Evolutionary conservation across 2,329 filamentous ascomycete genomes (phyloP).

Genomic region (Septoria linicola): DNA sequence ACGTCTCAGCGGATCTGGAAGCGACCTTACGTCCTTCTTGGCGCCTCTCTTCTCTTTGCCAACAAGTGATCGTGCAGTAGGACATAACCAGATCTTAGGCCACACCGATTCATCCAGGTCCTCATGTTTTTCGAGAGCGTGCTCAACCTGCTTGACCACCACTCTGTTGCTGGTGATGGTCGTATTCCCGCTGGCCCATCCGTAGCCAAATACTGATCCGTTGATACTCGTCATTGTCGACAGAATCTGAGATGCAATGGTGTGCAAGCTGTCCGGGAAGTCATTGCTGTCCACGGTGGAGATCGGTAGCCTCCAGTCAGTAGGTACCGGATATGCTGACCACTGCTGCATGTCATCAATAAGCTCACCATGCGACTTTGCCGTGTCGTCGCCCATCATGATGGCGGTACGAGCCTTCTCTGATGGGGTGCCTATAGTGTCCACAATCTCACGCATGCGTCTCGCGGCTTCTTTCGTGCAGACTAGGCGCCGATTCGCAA

Average conservation of each 20-base stretch:
- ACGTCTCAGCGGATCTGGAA: conserved; percentile 34
- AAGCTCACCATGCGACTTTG: conserved; percentile 34
- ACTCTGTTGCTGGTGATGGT: conserved; percentile 71
- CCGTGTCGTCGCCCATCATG: conserved; percentile 53
- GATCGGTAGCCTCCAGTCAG: conserved; percentile 62
- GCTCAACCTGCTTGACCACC: conserved; percentile 65
- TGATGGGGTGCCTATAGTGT: conserved; percentile 60
- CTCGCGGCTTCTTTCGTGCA: conserved; percentile 65
- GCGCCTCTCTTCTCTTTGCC: conserved; percentile 58
- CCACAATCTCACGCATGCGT: conserved; percentile 66
- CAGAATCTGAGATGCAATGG: conserved; percentile 46
- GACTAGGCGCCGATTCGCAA: conserved; percentile 57
- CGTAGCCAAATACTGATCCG: conserved; percentile 69
- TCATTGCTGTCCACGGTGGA: conserved; percentile 47
- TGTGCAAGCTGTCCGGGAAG: conserved; percentile 47
- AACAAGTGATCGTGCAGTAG: conserved; percentile 64
- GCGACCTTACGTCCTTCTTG: conserved; percentile 32
- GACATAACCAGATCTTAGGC: conserved; percentile 64
- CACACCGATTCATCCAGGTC: conserved; percentile 53
- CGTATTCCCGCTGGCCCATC: conserved; percentile 63
- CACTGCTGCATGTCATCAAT: conserved; percentile 41
- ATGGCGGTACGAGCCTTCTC: conserved; percentile 61
- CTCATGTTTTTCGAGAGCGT: conserved; percentile 54
- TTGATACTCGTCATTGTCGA: conserved; percentile 61
- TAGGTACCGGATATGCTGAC: conserved; percentile 56